Evolutionary conservation across 2,329 filamentous ascomycete species (phyloP).

Genomic region (Phaeoacremonium minimum): DNA sequence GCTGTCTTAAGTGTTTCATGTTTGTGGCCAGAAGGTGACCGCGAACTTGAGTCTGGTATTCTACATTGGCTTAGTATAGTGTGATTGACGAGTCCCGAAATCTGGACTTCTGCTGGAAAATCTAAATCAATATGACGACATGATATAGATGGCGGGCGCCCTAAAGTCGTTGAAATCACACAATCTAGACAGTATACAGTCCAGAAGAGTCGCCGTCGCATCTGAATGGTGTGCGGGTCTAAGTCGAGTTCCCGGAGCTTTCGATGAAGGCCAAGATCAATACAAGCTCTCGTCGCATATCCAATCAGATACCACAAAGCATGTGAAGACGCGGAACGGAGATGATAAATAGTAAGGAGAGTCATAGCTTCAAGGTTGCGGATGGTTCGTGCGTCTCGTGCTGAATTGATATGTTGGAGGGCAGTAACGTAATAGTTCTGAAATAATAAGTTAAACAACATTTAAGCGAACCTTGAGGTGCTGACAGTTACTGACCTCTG

Average conservation of each 20-base stretch:
- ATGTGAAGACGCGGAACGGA: constrained; percentile 43
- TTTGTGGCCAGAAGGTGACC: no score
- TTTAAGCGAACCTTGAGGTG: not conserved
- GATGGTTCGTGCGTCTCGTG: constrained; percentile 40
- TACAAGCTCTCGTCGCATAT: constrained; percentile 48
- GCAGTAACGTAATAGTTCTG: constrained; percentile 44
- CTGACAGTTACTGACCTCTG: no score
- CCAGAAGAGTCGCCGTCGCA: constrained; percentile 45
- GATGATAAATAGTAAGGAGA: constrained; percentile 44
- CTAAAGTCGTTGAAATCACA: constrained; percentile 44
- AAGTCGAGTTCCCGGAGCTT: constrained; percentile 34
- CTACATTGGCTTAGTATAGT: constrained; percentile 15
- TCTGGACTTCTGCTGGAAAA: constrained; percentile 33
- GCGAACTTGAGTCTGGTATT: constrained; percentile 12
- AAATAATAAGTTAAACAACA: constrained; percentile 1
- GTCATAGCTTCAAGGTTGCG: constrained; percentile 50
- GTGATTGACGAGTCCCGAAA: constrained; percentile 20
- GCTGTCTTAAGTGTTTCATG: constrained; percentile 33
- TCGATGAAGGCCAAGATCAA: constrained; percentile 46
- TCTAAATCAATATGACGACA: constrained; percentile 46
- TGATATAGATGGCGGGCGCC: constrained; percentile 43
- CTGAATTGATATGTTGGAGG: constrained; percentile 41
- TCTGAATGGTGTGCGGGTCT: constrained; percentile 34
- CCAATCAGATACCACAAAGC: constrained; percentile 52
- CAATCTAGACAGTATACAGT: constrained; percentile 45